Evolutionary conservation across 768 basidiomycete genomes (phyloP), one percentile per base, ranked within the genome.

Genomic region (Amanita phalloides): DNA sequence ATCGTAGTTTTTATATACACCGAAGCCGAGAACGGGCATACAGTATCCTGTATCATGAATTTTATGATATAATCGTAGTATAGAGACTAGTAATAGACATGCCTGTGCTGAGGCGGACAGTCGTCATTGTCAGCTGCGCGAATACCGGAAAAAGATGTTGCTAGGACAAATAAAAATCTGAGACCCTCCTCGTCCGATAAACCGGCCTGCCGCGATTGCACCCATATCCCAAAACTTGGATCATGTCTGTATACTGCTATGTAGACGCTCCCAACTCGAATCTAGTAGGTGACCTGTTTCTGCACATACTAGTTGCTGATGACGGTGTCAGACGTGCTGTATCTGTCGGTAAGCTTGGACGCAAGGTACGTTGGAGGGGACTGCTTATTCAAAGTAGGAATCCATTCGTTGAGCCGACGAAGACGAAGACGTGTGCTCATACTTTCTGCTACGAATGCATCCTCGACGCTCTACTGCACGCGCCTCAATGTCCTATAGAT

Each of bases 371-470:
- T 20, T 6, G 13, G n/a, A 57, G 47, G 17, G 17, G 7, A 13
- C 13, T 26, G 6, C 25, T 38, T 35, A 37, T 23, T 52, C 20
- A 30, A 20, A 35, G 21, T 60, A 85, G 84, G 21, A 72, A 74
- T 51, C 87, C 90, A 2, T 92, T 93, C 60, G 67, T 79, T 6
- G 78, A 90, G 28, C 92, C 91, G 8, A 75, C 75, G 1, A 86
- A 86, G 0, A 83, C 88, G 0, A 74, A 67, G 37, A 79, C 83
- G 6, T 94, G 92, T 58, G 72, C 77, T 54, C 92, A 91, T 62
- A 94, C 90, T 0, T 94, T 94, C 64, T 95, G 92, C 64, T 66
- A 67, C n/a, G 82, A 80, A 28, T 95, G 92, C 61, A 87, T 93
- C 54, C 58, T 69, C n/a, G 71, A 73, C 46, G 86, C 91, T 0